Percentiles rank a stretch among this genome's conserved stretches.
Evolutionary conservation across 2,329 filamentous ascomycete species (phyloP).

Genomic region (Elsinoe batatas): DNA sequence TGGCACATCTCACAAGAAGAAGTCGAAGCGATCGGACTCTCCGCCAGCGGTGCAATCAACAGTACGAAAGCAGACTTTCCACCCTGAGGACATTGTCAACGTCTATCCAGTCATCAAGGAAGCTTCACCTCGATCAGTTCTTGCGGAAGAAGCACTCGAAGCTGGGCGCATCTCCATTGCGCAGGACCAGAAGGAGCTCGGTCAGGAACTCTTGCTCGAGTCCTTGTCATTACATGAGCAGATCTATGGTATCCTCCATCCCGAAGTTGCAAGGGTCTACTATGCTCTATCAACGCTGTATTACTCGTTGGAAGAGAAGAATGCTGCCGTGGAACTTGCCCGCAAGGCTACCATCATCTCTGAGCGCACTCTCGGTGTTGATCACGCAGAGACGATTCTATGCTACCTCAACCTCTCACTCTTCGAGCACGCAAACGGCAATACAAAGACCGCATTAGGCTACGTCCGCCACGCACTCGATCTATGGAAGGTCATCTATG

Average conservation of each 20-base stretch:
- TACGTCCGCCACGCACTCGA: conserved; percentile 90
- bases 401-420: conserved; percentile 93
- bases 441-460: conserved; percentile 75
- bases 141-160: conserved; percentile 92
- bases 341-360: conserved; percentile 95
- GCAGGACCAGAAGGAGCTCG: conserved; percentile 89
- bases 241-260: conserved; percentile 94
- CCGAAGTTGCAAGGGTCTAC: conserved; percentile 91
- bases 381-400: conserved; percentile 86
- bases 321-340: conserved; percentile 85
- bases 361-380: conserved; percentile 85
- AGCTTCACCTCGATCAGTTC: conserved; percentile 75
- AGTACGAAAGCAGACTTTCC: conserved; percentile 55
- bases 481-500: conserved; percentile 96
- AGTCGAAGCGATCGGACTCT: conserved; percentile 44
- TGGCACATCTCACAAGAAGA: conserved; percentile 46
- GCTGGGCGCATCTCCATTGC: conserved; percentile 93
- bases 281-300: conserved; percentile 92
- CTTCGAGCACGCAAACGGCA: conserved; percentile 85
- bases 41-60: conserved; percentile 38
- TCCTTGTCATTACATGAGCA: conserved; percentile 94
- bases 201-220: conserved; percentile 91
- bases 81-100: conserved; percentile 77
- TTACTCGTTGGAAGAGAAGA: conserved; percentile 96
- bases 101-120: conserved; percentile 94